phyloP scores from a whole-genome alignment of 352 stramenopile species.

The Globisporangium perplexum region DNA sequence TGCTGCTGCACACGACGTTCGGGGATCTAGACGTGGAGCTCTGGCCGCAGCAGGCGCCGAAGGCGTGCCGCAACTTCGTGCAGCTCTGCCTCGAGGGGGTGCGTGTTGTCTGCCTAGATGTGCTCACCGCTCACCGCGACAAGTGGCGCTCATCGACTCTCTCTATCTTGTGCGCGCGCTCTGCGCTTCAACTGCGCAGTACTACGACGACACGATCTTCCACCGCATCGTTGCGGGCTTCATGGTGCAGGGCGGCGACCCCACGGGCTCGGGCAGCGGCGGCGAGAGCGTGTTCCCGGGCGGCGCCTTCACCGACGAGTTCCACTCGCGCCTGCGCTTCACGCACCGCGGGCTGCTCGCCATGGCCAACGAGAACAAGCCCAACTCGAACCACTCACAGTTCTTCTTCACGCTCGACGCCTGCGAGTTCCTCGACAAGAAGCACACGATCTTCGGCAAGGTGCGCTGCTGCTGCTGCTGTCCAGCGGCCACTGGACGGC shows the following conservation, averaged over 20 bases:
- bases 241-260: slow-evolving; percentile 94
- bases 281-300: slow-evolving; percentile 69
- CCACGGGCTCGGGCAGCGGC: slow-evolving; percentile 79
- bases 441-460: slow-evolving; percentile 94
- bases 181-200: too few species aligned
- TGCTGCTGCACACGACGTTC: slow-evolving; percentile 95
- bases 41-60: slow-evolving; percentile 95
- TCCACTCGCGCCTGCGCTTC: slow-evolving; percentile 94
- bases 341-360: slow-evolving; percentile 95
- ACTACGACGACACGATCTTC: slow-evolving; percentile 96
- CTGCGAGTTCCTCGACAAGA: slow-evolving; percentile 92
- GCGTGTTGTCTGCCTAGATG: background rate
- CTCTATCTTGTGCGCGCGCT: too few species aligned
- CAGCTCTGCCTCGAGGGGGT: slow-evolving; percentile 88
- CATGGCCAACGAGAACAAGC: slow-evolving; percentile 90
- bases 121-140: background rate
- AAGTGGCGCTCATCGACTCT: background rate
- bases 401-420: slow-evolving; percentile 98
- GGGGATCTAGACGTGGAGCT: slow-evolving; percentile 97
- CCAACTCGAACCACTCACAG: slow-evolving; percentile 89
- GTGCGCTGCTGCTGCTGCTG: slow-evolving; percentile 11
- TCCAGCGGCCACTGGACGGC: background rate
- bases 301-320: slow-evolving; percentile 86
- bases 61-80: slow-evolving; percentile 92
- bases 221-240: slow-evolving; percentile 94